Evolutionary conservation across 495 filamentous ascomycete species (phyloP), one percentile per base, ranked within the genome.

Genomic region (Penicillium taxi): DNA sequence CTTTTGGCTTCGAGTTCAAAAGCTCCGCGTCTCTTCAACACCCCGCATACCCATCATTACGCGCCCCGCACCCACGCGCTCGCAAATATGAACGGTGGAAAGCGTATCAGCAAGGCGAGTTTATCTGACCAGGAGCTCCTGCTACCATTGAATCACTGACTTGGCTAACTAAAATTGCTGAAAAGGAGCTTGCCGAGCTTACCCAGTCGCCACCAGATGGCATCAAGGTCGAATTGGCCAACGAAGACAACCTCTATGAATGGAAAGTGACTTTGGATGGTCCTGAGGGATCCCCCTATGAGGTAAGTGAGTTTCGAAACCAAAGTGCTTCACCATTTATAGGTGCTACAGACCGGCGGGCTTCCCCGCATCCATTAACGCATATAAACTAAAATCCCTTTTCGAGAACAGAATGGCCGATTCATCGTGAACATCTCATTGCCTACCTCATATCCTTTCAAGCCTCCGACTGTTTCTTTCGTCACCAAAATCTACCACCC

Each of bases 401-500:
- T n/a, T n/a, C n/a, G n/a, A n/a, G n/a, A 14, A 32, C 47, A 87
- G 71, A 83, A 80, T 33, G 93, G 91, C 30, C 70, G 59, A 41
- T 98, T 93, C 77, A 72, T 76, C 25, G 66, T 98, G 13, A 69
- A 80, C 31, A 67, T 96, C 40, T 72, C 59, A 13, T 77, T 98
- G 4, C 91, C 91, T 13, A 65, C 61, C 40, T 83, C 91, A 45
- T 98, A 96, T 69, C 91, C 91, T 7, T 98, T 96, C 79, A 94
- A 93, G 52, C 80, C 91, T 4, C 93, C 93, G 0, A 70, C 68
- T 22, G 73, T 98, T 44, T 80, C 69, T 48, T 98, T 96, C 77
- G 72, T 75, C 34, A 98, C 91, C 25, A 94, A 91, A 56, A 86
- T 98, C 66, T 98, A 94, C 71, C 91, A 98, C 72, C 93, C 93